Evolutionary conservation across 441 rosid genomes (phyloP).

Genomic region (Theobroma grandiflorum): DNA sequence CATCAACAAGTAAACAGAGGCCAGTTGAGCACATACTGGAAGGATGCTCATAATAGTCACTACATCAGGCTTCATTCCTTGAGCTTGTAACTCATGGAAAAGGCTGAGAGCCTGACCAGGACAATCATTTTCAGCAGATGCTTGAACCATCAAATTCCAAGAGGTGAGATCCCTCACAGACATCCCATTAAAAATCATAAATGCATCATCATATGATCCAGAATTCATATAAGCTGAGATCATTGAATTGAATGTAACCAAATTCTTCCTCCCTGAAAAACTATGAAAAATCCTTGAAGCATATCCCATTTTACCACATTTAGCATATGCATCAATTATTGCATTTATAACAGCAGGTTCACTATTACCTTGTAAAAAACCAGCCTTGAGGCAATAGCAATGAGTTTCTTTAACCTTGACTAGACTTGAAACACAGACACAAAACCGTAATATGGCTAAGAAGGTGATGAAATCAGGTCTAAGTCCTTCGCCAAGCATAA

Average conservation of each 20-base stretch:
- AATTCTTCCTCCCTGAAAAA: constrained; percentile 55
- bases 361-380: constrained; percentile 45
- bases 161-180: constrained; percentile 63
- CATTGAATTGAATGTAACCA: constrained; percentile 70
- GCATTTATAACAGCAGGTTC: constrained; percentile 64
- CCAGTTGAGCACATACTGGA: constrained; percentile 66
- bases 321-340: constrained; percentile 77
- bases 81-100: constrained; percentile 61
- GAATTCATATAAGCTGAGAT: constrained; percentile 60
- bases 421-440: constrained; percentile 42
- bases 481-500: constrained; percentile 57
- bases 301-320: constrained; percentile 64
- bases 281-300: constrained; percentile 64
- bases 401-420: constrained; percentile 72
- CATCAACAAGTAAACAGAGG: constrained; percentile 62
- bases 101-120: constrained; percentile 60
- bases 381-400: constrained; percentile 63
- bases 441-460: constrained; percentile 63
- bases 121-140: constrained; percentile 60
- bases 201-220: constrained; percentile 63
- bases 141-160: constrained; percentile 87
- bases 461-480: constrained; percentile 68
- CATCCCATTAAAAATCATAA: constrained; percentile 55
- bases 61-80: constrained; percentile 74
- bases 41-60: constrained; percentile 79